Evolutionary conservation across 805 yeast species (phyloP).

Genomic region (Dipodascopsis tothii): DNA sequence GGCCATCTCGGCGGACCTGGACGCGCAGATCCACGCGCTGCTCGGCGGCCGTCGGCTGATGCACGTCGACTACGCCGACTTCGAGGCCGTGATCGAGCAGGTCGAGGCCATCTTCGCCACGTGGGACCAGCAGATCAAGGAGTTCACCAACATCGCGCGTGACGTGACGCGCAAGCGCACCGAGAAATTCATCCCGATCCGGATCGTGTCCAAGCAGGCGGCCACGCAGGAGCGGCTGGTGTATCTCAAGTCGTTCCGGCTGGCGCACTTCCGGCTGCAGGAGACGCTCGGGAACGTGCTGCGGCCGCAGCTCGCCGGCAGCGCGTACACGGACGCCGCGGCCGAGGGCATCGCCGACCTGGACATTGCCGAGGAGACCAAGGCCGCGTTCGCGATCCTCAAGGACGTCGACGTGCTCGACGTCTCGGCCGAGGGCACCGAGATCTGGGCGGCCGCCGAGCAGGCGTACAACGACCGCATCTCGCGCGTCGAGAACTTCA

Average conservation of each 20-base stretch:
- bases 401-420: constrained; percentile 36
- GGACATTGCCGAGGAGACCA: constrained; percentile 33
- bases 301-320: constrained; percentile 11
- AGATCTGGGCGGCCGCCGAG: constrained; percentile 40
- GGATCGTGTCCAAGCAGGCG: constrained; percentile 43
- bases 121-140: constrained; percentile 58
- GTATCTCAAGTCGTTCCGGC: constrained; percentile 42
- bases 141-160: constrained; percentile 57
- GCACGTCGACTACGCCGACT: constrained; percentile 37
- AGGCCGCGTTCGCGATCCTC: constrained; percentile 39
- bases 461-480: constrained; percentile 39
- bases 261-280: constrained; percentile 46
- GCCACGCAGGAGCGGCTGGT: constrained; percentile 39
- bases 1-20: constrained; percentile 52
- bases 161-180: constrained; percentile 68
- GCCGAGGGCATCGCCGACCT: constrained; percentile 14
- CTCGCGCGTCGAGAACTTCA: constrained; percentile 39
- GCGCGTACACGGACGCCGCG: neutral
- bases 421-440: constrained; percentile 33
- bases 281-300: constrained; percentile 31
- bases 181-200: constrained; percentile 60
- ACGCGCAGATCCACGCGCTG: constrained; percentile 37
- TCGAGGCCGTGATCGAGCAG: constrained; percentile 31
- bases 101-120: constrained; percentile 36
- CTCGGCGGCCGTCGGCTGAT: constrained; percentile 39